Conservation (phyloP, 768 basidiomycete genomes). For the Mycena leptocephala region DNA sequence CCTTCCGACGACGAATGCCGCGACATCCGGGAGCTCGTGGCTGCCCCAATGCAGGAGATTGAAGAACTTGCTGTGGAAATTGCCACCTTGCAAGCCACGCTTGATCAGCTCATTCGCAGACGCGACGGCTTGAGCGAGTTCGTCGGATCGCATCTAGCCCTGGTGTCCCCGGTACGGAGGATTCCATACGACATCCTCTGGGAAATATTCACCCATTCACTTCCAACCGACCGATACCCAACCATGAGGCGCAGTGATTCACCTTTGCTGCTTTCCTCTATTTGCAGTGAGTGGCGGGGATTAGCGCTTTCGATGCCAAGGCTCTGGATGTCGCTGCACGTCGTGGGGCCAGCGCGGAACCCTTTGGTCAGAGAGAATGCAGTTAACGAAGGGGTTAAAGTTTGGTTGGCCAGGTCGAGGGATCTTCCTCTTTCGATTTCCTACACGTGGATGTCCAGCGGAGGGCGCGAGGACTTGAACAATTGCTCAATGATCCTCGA, state of each 20-base stretch:
- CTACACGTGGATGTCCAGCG: neutral
- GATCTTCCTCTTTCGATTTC: neutral
- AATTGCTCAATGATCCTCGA: no score
- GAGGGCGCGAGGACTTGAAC: no score
- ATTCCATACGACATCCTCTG: neutral
- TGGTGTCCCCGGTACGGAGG: neutral
- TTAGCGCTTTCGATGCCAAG: no score
- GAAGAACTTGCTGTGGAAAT: neutral
- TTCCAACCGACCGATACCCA: neutral
- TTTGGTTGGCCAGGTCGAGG: neutral
- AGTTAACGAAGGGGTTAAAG: no score
- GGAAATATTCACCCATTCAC: neutral
- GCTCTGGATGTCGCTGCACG: no score
- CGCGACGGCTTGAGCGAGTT: neutral
- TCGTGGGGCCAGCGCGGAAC: no score
- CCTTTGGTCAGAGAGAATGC: no score
- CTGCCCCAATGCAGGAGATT: neutral
- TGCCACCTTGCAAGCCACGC: neutral
- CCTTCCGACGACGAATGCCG: neutral
- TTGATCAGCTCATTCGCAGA: neutral
- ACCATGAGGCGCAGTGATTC: neutral
- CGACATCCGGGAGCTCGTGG: neutral
- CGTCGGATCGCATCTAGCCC: neutral
- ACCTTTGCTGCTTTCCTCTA: neutral
- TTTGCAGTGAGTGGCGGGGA: neutral